These are phyloP conservation scores for Cystobasidium sp. DNA, from an alignment of 1,284 basidiomycete genomes.

Conservation along the genomic window DNA sequence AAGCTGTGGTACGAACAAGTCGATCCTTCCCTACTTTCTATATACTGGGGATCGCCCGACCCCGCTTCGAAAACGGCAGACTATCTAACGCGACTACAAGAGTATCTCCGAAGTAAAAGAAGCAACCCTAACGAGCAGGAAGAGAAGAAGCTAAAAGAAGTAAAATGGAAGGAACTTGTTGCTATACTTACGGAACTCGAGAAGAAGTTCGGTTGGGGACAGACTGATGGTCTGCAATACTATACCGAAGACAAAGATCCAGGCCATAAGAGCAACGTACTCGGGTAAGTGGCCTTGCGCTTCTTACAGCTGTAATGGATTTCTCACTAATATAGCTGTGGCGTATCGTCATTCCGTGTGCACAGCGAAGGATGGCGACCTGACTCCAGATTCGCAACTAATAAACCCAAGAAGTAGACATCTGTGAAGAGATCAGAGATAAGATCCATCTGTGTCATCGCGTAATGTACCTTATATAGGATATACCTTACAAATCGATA, in stretches of 20 bases:
- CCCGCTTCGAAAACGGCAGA: slow-evolving; percentile 14
- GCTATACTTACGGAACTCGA: slow-evolving; percentile 32
- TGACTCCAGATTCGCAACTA: slow-evolving; percentile 18
- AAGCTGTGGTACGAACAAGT: slow-evolving; percentile 47
- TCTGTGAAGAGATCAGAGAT: too few species aligned
- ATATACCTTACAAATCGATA: background rate
- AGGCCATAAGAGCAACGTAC: slow-evolving; percentile 39
- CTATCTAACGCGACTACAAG: slow-evolving; percentile 9
- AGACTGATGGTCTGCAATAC: slow-evolving; percentile 32
- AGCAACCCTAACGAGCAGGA: slow-evolving; percentile 2
- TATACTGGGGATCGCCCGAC: slow-evolving; percentile 27
- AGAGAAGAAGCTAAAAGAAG: slow-evolving; percentile 16
- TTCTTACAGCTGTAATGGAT: background rate
- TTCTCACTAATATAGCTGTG: background rate
- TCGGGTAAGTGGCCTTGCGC: background rate
- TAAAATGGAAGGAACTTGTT: slow-evolving; percentile 44
- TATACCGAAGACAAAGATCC: slow-evolving; percentile 44
- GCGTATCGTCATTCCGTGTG: background rate
- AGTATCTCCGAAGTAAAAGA: background rate
- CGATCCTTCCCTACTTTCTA: slow-evolving; percentile 15
- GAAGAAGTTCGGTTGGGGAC: slow-evolving; percentile 40
- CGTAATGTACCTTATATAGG: background rate
- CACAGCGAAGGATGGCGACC: slow-evolving; percentile 28
- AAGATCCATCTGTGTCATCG: background rate
- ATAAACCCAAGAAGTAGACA: background rate